Evolutionary conservation across 2,329 filamentous ascomycete genomes (phyloP).

Genomic region (Trichoderma semiorbis): DNA sequence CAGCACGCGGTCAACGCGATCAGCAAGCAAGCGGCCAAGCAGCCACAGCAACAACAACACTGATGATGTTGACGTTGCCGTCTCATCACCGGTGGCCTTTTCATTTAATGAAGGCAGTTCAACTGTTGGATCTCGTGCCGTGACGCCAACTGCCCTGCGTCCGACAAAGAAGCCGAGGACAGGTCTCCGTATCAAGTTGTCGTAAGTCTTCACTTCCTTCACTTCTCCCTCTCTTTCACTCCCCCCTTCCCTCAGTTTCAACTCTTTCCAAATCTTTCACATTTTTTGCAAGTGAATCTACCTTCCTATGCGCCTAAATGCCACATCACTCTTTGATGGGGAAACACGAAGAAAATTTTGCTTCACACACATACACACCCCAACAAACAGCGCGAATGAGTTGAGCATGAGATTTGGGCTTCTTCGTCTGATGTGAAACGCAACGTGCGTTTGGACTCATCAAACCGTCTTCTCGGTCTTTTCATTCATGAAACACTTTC

Average conservation of each 20-base stretch:
- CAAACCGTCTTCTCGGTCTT: background rate
- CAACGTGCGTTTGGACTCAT: background rate
- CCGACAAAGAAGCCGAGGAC: slow-evolving; percentile 58
- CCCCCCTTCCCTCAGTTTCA: background rate
- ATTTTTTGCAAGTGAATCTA: background rate
- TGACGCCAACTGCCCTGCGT: slow-evolving; percentile 54
- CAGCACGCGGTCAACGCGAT: slow-evolving; percentile 45
- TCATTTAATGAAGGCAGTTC: slow-evolving; percentile 47
- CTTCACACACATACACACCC: background rate
- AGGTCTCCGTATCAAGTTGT: slow-evolving; percentile 64
- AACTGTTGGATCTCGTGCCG: slow-evolving; percentile 54
- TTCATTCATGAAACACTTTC: background rate
- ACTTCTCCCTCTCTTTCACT: background rate
- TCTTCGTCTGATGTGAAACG: background rate
- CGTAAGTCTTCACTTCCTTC: slow-evolving; percentile 46
- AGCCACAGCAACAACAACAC: slow-evolving; percentile 28
- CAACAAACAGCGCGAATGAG: background rate
- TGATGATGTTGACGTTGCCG: slow-evolving; percentile 52
- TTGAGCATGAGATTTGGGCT: background rate
- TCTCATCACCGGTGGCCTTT: slow-evolving; percentile 48
- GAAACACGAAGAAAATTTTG: background rate
- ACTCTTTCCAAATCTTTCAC: background rate
- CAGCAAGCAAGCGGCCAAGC: slow-evolving; percentile 48
- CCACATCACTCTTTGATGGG: background rate
- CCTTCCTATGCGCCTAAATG: background rate